These are phyloP conservation scores for Diaporthe aspalathi DNA, from an alignment of 2,329 filamentous ascomycete species.

Conservation along the genomic window DNA sequence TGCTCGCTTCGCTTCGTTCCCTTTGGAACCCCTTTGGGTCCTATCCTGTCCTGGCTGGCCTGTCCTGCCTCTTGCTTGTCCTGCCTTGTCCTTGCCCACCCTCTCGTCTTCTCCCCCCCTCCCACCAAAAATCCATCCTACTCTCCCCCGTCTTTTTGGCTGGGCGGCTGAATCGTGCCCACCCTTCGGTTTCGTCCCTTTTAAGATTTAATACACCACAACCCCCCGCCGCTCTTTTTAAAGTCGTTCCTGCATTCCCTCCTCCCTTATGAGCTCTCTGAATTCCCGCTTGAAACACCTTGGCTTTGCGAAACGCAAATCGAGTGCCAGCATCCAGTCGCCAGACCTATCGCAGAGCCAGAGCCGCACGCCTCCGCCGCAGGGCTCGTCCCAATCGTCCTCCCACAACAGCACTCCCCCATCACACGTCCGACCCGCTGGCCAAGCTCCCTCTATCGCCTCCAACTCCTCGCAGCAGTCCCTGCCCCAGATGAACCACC, in stretches of 20 bases:
- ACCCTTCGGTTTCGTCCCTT: conserved; percentile 32
- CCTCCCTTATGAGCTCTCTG: conserved; percentile 78
- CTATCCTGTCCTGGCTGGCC: too few relatives aligned
- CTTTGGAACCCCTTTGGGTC: conserved; percentile 19
- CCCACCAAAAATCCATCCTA: neutral
- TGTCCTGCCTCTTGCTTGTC: neutral
- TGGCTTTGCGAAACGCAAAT: conserved; percentile 85
- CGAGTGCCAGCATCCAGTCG: conserved; percentile 69
- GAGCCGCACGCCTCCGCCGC: conserved; percentile 52
- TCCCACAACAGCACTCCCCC: conserved; percentile 39
- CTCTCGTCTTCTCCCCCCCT: conserved; percentile 1
- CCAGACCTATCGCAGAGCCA: conserved; percentile 57
- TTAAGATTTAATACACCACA: conserved; percentile 38
- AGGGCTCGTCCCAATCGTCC: conserved; percentile 43
- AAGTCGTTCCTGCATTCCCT: conserved; percentile 50
- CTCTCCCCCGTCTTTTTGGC: conserved; percentile 20
- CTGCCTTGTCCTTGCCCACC: conserved; percentile 26
- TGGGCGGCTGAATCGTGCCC: conserved; percentile 37
- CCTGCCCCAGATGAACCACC: conserved; percentile 72
- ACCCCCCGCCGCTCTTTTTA: conserved; percentile 42
- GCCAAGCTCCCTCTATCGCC: conserved; percentile 58
- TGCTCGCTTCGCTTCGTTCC: conserved; percentile 15
- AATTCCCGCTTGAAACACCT: conserved; percentile 83
- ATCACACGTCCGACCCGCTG: conserved; percentile 49
- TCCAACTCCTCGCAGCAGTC: conserved; percentile 60